These are phyloP conservation scores for Vachellia collinsii DNA, from an alignment of 306 rosid genomes.

Conservation along the genomic window DNA sequence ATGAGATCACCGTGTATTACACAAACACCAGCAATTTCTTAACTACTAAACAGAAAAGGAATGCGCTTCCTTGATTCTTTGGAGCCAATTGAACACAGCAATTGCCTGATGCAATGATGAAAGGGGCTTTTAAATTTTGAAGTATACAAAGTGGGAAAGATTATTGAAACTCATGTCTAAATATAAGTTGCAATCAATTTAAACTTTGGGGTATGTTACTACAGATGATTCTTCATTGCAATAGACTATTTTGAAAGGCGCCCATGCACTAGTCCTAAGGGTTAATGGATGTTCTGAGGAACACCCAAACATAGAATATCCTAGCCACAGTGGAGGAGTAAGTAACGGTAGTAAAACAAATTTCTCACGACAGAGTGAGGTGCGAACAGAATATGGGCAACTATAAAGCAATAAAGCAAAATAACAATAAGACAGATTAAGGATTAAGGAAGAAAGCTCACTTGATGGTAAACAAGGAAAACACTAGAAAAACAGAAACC, in stretches of 20 bases:
- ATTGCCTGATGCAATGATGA: not conserved
- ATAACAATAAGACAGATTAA: not conserved
- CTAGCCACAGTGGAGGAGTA: not conserved
- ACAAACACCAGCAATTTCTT: not conserved
- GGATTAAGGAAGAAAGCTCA: not conserved
- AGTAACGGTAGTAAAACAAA: not conserved
- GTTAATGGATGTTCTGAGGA: not conserved
- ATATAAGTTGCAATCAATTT: conserved; percentile 1
- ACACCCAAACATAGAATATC: not conserved
- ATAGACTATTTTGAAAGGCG: not conserved
- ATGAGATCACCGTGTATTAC: not conserved
- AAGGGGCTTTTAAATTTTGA: not conserved
- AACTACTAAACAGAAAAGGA: not conserved
- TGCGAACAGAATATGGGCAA: not conserved
- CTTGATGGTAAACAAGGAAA: not conserved
- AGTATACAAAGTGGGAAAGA: not conserved
- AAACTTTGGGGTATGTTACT: not conserved
- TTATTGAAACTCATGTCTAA: not conserved
- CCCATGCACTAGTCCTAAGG: not conserved
- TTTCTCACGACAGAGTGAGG: not conserved
- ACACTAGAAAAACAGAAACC: not conserved
- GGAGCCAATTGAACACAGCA: not conserved
- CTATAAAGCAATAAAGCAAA: not conserved
- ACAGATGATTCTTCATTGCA: not conserved
- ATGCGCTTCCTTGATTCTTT: not conserved